These are phyloP conservation scores for Aspergillus versicolor DNA, from an alignment of 2,329 filamentous ascomycete genomes.

Conservation along the genomic window DNA sequence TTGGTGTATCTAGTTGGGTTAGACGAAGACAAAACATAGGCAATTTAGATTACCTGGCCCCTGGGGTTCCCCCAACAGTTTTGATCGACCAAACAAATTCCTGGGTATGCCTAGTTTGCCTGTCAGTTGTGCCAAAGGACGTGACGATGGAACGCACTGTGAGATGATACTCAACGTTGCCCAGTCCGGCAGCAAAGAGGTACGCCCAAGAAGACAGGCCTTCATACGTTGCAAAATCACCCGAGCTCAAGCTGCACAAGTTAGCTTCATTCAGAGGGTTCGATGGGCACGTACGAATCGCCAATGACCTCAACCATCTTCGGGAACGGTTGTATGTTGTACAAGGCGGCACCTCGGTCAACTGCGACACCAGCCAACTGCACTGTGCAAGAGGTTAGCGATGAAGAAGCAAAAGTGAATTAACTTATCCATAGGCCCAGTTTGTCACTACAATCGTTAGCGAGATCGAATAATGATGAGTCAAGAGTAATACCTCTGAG, in stretches of 20 bases:
- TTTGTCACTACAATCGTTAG: constrained; percentile 50
- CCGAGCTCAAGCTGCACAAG: constrained; percentile 52
- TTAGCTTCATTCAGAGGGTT: constrained; percentile 28
- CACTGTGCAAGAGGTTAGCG: constrained; percentile 36
- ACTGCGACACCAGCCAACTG: constrained; percentile 57
- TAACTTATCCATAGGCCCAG: constrained; percentile 54
- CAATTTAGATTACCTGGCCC: constrained; percentile 37
- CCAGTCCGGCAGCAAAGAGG: constrained; percentile 57
- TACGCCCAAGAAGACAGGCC: constrained; percentile 57
- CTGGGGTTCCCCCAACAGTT: constrained; percentile 54
- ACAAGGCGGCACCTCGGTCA: constrained; percentile 43
- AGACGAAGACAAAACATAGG: not conserved
- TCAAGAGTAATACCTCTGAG: constrained; percentile 38
- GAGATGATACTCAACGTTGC: constrained; percentile 58
- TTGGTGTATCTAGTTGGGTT: constrained; percentile 44
- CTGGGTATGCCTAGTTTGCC: constrained; percentile 46
- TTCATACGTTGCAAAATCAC: constrained; percentile 57
- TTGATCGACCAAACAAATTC: constrained; percentile 57
- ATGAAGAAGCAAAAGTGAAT: not conserved
- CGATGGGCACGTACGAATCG: constrained; percentile 32
- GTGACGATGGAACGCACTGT: constrained; percentile 31
- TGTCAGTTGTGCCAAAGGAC: not conserved
- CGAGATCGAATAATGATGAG: not conserved
- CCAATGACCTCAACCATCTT: constrained; percentile 47
- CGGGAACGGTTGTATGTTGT: constrained; percentile 35